Evolutionary conservation across 2,329 filamentous ascomycete genomes (phyloP), one percentile per base, ranked within the genome.

Genomic region (Diaporthe ilicicola): DNA sequence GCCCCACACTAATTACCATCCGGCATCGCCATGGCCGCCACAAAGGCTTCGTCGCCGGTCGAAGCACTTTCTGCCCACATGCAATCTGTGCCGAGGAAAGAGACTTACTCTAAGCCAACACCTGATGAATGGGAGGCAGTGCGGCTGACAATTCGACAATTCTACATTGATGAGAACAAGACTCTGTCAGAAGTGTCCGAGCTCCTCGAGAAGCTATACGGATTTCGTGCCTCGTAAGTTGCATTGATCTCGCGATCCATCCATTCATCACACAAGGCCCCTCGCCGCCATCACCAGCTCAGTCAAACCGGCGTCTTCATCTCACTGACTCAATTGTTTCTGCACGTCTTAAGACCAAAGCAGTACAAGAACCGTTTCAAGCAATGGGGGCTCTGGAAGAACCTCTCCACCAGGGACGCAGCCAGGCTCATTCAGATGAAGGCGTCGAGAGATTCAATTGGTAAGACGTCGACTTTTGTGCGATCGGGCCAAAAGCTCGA

Each of bases 361-460:
- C 70, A 72, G 32, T 72, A 56, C 70, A 72, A 72, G 61, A 59
- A 65, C 7, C 70, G 70, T 5, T 72, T 72, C 56, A 65, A 69
- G 24, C 50, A 72, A 19, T 72, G 70, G 70, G 70, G 70, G 0
- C 54, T 69, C 8, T 72, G 70, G 56, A 72, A 72, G 70, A 72
- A 72, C 50, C 37, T 72, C 24, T 69, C 66, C 17, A 56, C 70
- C n/a, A 53, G 50, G 44, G 39, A 56, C 48, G 70, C 70, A 27
- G 68, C 32, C 34, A 51, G 59, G 39, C 66, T 72, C 19, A 68
- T 72, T 15, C 39, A 69, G 53, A 32, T 65, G 56, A 69, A 65
- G 51, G 42, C 54, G 22, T 56, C 65, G 8, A 53, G 70, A 24
- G 66, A 72, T 2, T 66, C 66, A 37, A 27, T 69, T n/a, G 70